These are phyloP conservation scores for Penicillium pulvis DNA, from an alignment of 495 filamentous ascomycete genomes.

Conservation along the genomic window DNA sequence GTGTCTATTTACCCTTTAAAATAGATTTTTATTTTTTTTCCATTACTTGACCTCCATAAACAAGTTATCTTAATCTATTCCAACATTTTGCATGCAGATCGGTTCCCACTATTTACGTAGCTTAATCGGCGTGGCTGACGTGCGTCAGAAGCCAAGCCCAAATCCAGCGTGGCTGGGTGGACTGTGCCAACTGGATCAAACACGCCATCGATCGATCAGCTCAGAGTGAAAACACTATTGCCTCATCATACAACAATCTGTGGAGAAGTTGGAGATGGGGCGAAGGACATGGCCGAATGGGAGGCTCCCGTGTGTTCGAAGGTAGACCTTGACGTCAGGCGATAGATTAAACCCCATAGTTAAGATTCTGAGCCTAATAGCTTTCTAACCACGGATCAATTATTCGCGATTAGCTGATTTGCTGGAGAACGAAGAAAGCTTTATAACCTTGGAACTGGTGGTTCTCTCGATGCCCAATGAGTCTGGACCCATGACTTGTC, in stretches of 20 bases:
- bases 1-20: not conserved
- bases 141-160: slow-evolving; percentile 15
- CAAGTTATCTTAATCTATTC: slow-evolving; percentile 1
- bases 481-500: not conserved
- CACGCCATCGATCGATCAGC: slow-evolving; percentile 7
- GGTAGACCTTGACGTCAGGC: slow-evolving; percentile 23
- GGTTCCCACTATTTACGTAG: slow-evolving; percentile 5
- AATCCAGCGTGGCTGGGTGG: slow-evolving; percentile 13
- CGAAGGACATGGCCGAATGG: slow-evolving; percentile 10
- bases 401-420: not conserved
- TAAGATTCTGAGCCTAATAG: not conserved
- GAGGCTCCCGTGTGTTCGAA: slow-evolving; percentile 1
- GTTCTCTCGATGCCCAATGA: not conserved
- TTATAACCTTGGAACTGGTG: not conserved
- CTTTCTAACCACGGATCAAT: not conserved
- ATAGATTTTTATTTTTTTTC: not conserved
- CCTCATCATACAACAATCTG: slow-evolving; percentile 9
- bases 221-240: slow-evolving; percentile 3
- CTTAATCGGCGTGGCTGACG: slow-evolving; percentile 12
- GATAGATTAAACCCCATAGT: not conserved
- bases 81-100: slow-evolving; percentile 5
- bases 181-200: slow-evolving; percentile 14
- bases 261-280: not conserved
- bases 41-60: not conserved
- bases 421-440: not conserved